Conservation (phyloP, 2,329 filamentous ascomycete species). For the Pseudogymnoascus sp. region DNA sequence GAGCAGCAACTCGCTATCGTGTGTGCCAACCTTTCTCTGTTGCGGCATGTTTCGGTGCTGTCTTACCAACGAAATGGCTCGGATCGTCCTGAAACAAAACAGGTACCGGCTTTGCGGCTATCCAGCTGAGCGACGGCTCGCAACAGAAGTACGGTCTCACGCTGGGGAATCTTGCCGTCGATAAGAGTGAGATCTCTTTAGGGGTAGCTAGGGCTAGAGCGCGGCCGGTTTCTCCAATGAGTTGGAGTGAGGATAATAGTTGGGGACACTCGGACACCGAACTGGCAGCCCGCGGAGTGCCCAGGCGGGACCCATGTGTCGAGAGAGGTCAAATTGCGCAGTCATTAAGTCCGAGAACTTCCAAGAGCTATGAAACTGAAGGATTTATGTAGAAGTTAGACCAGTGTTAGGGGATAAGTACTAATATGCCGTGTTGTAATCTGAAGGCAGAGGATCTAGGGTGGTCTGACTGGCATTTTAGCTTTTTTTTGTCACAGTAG, state of each 20-base stretch:
- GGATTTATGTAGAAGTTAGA: too few species aligned
- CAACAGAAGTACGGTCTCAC: background rate
- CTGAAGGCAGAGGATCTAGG: too few species aligned
- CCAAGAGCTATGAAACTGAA: too few species aligned
- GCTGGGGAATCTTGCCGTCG: background rate
- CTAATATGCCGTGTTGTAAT: too few species aligned
- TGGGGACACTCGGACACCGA: background rate
- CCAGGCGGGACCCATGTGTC: background rate
- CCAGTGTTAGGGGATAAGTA: too few species aligned
- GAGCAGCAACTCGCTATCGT: constrained; percentile 30
- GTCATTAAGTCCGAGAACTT: background rate
- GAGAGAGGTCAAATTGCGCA: background rate
- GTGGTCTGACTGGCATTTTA: too few species aligned
- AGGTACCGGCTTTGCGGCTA: background rate
- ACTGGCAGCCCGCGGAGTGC: background rate
- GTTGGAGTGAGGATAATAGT: background rate
- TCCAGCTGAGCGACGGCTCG: background rate
- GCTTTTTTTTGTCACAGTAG: too few species aligned
- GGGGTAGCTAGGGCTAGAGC: background rate
- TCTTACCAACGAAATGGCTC: background rate
- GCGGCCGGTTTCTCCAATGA: background rate
- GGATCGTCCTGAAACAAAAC: background rate
- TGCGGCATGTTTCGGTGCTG: constrained; percentile 5
- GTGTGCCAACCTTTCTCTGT: constrained; percentile 29
- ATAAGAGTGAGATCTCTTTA: background rate